Conservation (phyloP, 2,329 filamentous ascomycete genomes). For the Coniella lustricola region DNA sequence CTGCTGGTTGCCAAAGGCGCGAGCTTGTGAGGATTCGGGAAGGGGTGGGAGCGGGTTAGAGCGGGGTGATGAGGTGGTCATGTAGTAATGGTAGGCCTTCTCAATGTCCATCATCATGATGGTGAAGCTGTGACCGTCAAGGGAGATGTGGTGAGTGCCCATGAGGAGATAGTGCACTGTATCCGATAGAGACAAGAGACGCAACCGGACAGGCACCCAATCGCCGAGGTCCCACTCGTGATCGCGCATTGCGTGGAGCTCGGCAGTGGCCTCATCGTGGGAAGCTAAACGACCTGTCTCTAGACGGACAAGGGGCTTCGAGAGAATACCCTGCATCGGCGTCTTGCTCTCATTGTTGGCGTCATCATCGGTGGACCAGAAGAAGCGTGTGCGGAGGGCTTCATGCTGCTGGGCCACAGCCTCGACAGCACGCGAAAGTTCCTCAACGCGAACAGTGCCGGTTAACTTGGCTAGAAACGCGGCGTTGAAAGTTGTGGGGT, state of each 20-base stretch:
- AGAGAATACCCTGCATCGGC: constrained; percentile 22
- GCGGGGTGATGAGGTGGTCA: background rate
- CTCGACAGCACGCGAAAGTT: background rate
- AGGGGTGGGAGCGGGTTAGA: too few relatives aligned
- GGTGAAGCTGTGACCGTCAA: background rate
- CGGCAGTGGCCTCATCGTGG: constrained; percentile 11
- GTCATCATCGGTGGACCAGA: constrained; percentile 5
- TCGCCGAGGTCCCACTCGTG: background rate
- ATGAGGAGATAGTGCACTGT: constrained; percentile 34
- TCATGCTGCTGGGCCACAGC: background rate
- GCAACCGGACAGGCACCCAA: background rate
- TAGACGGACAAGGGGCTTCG: constrained; percentile 21
- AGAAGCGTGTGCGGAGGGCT: background rate
- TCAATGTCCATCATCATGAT: background rate
- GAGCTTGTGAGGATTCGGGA: too few relatives aligned
- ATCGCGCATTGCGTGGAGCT: background rate
- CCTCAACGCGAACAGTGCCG: background rate
- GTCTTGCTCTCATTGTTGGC: background rate
- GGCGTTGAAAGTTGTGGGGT: constrained; percentile 34
- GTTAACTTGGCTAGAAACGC: background rate
- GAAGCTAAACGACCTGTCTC: constrained; percentile 17
- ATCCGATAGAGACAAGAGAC: constrained; percentile 26
- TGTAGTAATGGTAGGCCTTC: background rate
- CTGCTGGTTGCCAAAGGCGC: too few relatives aligned
- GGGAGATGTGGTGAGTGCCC: constrained; percentile 1